Conservation (phyloP, 2,329 filamentous ascomycete species). For the Pseudocercospora eumusae region DNA sequence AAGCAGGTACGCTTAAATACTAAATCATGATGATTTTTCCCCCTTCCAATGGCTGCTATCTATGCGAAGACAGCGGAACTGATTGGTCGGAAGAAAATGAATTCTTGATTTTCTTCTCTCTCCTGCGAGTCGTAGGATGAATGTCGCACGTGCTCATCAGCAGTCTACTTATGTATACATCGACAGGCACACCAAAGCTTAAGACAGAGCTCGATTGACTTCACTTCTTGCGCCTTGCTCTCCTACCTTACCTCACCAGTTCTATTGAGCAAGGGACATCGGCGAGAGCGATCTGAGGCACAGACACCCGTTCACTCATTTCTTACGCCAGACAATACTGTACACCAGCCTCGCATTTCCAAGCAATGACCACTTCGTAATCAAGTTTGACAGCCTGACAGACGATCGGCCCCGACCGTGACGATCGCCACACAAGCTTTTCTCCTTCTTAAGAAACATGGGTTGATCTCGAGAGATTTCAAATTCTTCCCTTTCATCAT, state of each 20-base stretch:
- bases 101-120: background rate
- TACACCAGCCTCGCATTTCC: background rate
- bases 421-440: background rate
- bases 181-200: background rate
- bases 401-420: too few species aligned
- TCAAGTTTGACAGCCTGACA: background rate
- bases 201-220: background rate
- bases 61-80: background rate
- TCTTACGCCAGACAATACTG: too few species aligned
- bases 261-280: background rate
- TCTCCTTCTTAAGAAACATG: background rate
- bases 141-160: background rate
- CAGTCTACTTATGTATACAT: background rate
- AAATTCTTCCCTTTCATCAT: background rate
- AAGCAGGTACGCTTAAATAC: too few species aligned
- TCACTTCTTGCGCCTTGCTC: background rate
- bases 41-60: background rate
- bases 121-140: background rate
- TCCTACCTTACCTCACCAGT: background rate
- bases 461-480: background rate
- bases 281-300: background rate
- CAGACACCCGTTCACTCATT: too few species aligned
- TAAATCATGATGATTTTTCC: background rate
- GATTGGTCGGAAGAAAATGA: too few species aligned
- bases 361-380: background rate